Evolutionary conservation across 768 basidiomycete species (phyloP).

Genomic region (Leccinum sublutescens): DNA sequence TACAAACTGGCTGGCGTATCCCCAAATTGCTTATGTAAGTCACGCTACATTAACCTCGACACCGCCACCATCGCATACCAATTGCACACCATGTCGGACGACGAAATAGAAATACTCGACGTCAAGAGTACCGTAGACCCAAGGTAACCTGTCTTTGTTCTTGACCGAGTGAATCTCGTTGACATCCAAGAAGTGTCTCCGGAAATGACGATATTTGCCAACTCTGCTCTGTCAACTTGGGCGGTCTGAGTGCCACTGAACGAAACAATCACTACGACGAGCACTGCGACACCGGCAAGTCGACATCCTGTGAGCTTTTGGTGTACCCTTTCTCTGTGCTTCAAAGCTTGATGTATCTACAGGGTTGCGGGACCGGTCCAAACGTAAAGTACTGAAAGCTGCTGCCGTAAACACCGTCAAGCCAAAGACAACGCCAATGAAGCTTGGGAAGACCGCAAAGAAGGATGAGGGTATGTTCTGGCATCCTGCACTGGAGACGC

Average conservation of each 20-base stretch:
- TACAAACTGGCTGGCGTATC: conserved; percentile 31
- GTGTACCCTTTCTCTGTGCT: neutral
- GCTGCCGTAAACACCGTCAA: conserved; percentile 1
- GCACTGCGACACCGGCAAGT: conserved; percentile 37
- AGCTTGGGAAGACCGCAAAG: conserved; percentile 12
- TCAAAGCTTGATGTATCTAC: neutral
- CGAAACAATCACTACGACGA: conserved; percentile 55
- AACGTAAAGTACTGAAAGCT: conserved; percentile 17
- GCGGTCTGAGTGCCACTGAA: conserved; percentile 33
- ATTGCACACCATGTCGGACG: conserved; percentile 18
- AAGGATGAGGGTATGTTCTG: conserved; percentile 56
- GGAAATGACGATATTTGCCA: conserved; percentile 41
- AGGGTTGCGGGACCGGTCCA: conserved; percentile 9
- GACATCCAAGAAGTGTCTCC: conserved; percentile 9
- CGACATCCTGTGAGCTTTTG: conserved; percentile 12
- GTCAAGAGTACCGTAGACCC: neutral
- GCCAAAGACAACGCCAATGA: conserved; percentile 3
- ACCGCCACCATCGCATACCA: conserved; percentile 11
- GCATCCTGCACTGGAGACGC: conserved; percentile 44
- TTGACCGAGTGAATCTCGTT: neutral
- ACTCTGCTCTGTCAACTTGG: conserved; percentile 48
- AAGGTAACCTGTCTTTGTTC: conserved; percentile 11
- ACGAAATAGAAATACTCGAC: conserved; percentile 30
- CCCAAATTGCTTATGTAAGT: conserved; percentile 25
- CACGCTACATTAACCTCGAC: neutral